Evolutionary conservation across 2,329 filamentous ascomycete species (phyloP), one percentile per base, ranked within the genome.

Genomic region (Fusarium odoratissimum): DNA sequence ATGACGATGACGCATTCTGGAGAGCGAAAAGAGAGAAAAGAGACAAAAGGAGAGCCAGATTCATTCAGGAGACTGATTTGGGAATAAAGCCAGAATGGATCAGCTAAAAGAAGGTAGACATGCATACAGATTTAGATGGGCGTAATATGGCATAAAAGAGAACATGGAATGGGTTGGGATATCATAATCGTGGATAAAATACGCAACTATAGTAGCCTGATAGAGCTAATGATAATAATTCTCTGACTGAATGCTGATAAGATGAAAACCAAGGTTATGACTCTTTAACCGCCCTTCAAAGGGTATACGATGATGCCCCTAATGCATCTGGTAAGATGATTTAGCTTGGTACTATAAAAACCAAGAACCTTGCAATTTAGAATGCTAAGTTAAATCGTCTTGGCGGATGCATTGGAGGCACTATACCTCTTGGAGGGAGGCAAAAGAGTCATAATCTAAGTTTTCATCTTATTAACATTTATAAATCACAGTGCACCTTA

Each of bases 31-130:
- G 48, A 33, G 64, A 54, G 13, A 72, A 72, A 48, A 37, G 33
- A 17, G 69, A 72, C 8, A 72, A 23, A 21, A 72, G 69, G 23
- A 69, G 65, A 14, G 69, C 69, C 1, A 52, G 69, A 41, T 72
- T 65, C 30, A 72, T 72, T 14, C 40, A 44, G 17, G 58, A 52
- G 12, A 57, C 42, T 21, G 64, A 69, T 33, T 46, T 69, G 3
- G 57, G 66, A 7, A 21, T 63, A 28, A 45, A 51, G 5, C 23
- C 57, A n/a, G 57, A 64, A 19, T 69, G 66, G 66, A 69, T 69
- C 7, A 41, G n/a, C 2, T 67, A 23, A 35, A 19, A 19, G 9
- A n/a, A 13, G 21, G 13, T 7, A 28, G 13, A 9, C 5, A 28
- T 12, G n/a, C n/a, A 45, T 17, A 35, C 5, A 13, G 19, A 31